phyloP scores from a whole-genome alignment of 1,284 basidiomycete species.

The Fomitopsis palustris region DNA sequence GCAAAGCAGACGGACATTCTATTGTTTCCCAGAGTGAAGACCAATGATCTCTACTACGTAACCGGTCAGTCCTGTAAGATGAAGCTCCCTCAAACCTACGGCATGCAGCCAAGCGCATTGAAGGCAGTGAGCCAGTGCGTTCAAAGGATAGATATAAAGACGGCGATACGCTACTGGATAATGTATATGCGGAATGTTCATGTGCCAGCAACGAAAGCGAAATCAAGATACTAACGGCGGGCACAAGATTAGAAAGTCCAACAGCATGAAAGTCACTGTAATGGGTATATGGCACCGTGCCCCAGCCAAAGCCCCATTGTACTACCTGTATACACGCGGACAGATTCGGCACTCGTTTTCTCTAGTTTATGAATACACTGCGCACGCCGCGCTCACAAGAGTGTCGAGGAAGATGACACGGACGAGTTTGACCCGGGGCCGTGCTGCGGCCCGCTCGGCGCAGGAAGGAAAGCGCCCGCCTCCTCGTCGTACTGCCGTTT shows the following conservation, averaged over 20 bases:
- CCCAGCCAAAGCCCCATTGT: neutral
- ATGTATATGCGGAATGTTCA: neutral
- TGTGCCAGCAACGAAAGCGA: conserved; percentile 2
- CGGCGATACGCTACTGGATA: neutral
- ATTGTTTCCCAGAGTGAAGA: neutral
- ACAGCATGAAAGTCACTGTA: neutral
- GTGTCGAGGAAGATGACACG: conserved; percentile 14
- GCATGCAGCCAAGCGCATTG: neutral
- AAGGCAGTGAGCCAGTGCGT: neutral
- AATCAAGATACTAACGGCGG: neutral
- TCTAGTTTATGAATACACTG: conserved; percentile 2
- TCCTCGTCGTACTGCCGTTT: conserved; percentile 31
- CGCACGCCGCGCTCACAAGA: conserved; percentile 2
- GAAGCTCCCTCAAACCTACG: neutral
- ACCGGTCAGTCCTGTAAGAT: too few relatives aligned
- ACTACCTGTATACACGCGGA: neutral
- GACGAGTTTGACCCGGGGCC: conserved; percentile 15
- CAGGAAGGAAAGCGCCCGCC: conserved; percentile 16
- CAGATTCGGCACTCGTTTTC: neutral
- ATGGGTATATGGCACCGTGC: conserved; percentile 1
- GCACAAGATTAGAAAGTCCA: neutral
- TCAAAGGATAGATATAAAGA: neutral
- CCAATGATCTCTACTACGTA: too few relatives aligned
- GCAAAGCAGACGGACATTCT: neutral
- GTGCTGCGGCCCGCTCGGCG: conserved; percentile 1